Evolutionary conservation across 768 basidiomycete species (phyloP).

Genomic region (Scleroderma citrinum): DNA sequence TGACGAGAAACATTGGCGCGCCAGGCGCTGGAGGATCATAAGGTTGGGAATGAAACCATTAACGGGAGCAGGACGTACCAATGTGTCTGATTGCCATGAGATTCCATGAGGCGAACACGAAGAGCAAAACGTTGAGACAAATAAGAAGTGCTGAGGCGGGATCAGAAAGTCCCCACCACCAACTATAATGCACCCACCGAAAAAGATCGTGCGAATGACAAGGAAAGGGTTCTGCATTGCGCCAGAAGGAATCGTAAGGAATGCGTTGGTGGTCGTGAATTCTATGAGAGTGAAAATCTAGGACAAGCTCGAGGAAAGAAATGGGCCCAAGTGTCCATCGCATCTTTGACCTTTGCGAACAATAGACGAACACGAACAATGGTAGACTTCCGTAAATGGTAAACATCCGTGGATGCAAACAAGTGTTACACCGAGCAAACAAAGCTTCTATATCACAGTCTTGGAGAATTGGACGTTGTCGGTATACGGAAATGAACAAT

Average conservation of each 20-base stretch:
- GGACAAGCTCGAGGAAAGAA: not conserved
- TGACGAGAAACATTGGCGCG: conserved; percentile 43
- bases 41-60: conserved; percentile 1
- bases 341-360: not conserved
- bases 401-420: not conserved
- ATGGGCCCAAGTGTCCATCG: not conserved
- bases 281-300: not conserved
- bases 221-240: conserved; percentile 49
- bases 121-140: conserved; percentile 45
- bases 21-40: conserved; percentile 33
- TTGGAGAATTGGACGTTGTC: too few relatives aligned
- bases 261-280: conserved; percentile 9
- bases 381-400: not conserved
- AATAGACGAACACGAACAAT: not conserved
- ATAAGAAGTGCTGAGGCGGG: conserved; percentile 32
- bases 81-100: conserved; percentile 33
- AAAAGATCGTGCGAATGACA: conserved; percentile 48
- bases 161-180: not conserved
- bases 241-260: conserved; percentile 5
- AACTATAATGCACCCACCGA: conserved; percentile 39
- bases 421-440: too few relatives aligned
- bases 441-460: too few relatives aligned
- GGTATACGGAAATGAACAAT: conserved; percentile 1
- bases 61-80: conserved; percentile 31
- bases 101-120: conserved; percentile 58